Evolutionary conservation across 2,329 filamentous ascomycete species (phyloP), one percentile per base, ranked within the genome.

Genomic region (Verticillium longisporum): DNA sequence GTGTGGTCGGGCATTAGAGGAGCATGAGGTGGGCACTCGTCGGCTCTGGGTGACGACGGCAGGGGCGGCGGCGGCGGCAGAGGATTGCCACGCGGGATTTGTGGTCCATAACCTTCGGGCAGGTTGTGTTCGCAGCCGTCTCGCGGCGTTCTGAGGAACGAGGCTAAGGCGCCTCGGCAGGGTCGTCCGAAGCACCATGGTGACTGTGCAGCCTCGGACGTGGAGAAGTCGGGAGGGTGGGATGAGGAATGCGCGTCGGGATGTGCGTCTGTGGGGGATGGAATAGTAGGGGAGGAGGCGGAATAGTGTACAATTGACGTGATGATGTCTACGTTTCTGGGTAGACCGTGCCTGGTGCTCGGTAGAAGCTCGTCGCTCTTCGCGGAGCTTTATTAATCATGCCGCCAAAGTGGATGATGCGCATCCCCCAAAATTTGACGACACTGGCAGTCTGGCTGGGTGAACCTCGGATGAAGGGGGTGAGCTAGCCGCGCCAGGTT

Each of bases 181-280:
- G 68, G 74, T 74, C 60, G 75, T 74, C 62, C 75, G 73, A 55
- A 75, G 74, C 61, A 78, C 77, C 76, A 78, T 78, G 68, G 63
- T 67, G 61, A 37, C 45, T 45, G 36, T 55, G 26, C 10, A 4
- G 54, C 54, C 32, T 55, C 54, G 54, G 18, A 50, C n/a, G 45
- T 4, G 45, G n/a, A 50, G 45, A 11, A 6, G 45, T 26, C 9
- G n/a, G 45, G 13, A 26, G 45, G n/a, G 26, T 33, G 26, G 26
- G 26, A 11, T 10, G 26, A 33, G 26, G 26, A 15, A 4, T 18
- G 32, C 54, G 54, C 26, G 54, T 55, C 54, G 54, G 10, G n/a
- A 50, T 50, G 26, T 14, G 54, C 26, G 32, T n/a, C 26, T 26
- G 26, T 11, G 21, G 54, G 14, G 15, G 26, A 21, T 13, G 26